Conservation (phyloP, 2,329 filamentous ascomycete species). For the Diaporthe humulicola region DNA sequence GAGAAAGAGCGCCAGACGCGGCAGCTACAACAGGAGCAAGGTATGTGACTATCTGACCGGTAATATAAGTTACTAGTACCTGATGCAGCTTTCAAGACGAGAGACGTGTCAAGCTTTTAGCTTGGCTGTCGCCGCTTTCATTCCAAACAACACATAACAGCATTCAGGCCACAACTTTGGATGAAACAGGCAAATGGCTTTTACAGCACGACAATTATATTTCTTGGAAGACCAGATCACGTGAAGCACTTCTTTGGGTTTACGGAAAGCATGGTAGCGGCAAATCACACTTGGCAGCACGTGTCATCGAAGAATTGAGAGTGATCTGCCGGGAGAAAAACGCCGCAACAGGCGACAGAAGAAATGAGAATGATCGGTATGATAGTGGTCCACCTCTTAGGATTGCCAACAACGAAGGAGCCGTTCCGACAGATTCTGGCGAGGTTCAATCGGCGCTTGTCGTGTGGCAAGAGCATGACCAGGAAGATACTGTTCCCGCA, state of each 20-base stretch:
- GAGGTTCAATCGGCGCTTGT: not conserved
- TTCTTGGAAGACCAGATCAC: not conserved
- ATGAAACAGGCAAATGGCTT: not conserved
- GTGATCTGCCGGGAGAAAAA: not conserved
- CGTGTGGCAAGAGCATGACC: not conserved
- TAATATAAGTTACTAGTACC: not conserved
- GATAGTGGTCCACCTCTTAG: not conserved
- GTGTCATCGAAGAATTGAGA: constrained; percentile 11
- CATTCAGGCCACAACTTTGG: not conserved
- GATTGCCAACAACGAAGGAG: not conserved
- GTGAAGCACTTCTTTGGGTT: constrained; percentile 6
- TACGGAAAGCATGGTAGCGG: constrained; percentile 27
- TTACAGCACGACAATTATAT: not conserved
- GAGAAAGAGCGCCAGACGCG: not conserved
- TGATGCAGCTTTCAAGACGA: not conserved
- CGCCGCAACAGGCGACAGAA: not conserved
- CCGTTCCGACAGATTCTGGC: too few relatives aligned
- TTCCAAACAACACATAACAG: constrained; percentile 17
- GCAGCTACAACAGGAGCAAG: not conserved
- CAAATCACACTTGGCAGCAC: constrained; percentile 13
- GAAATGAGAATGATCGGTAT: not conserved
- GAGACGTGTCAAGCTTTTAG: not conserved
- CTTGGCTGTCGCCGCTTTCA: not conserved
- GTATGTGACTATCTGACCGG: not conserved
- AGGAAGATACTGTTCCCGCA: not conserved